A percentile compares a stretch with the other conserved stretches of the same genome.
These are phyloP conservation scores for Backusella sp. DNA, from an alignment of 192 early-diverging fungal species.

Conservation along the genomic window DNA sequence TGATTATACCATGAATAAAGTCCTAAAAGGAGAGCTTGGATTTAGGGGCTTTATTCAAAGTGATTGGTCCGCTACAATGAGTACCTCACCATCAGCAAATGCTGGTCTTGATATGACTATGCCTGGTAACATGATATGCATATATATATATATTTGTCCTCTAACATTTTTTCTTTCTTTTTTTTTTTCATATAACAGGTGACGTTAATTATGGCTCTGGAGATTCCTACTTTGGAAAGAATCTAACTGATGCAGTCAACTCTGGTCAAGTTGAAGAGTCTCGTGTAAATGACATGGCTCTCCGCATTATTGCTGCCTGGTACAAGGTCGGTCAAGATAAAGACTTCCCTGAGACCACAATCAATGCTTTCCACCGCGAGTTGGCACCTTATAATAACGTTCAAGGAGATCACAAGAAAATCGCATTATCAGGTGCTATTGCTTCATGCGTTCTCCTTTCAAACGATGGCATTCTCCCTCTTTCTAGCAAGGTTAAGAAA, in stretches of 20 bases:
- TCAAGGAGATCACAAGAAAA: slow-evolving; percentile 2
- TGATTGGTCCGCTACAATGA: slow-evolving; percentile 54
- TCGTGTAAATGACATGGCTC: slow-evolving; percentile 20
- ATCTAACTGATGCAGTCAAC: slow-evolving; percentile 9
- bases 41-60: slow-evolving; percentile 57
- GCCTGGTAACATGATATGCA: slow-evolving; percentile 39
- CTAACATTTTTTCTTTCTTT: not conserved
- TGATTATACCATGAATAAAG: slow-evolving; percentile 30
- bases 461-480: slow-evolving; percentile 18
- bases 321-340: slow-evolving; percentile 16
- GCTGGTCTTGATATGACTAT: slow-evolving; percentile 61
- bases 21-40: slow-evolving; percentile 48
- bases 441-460: slow-evolving; percentile 15
- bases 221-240: slow-evolving; percentile 12
- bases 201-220: not conserved
- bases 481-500: not conserved
- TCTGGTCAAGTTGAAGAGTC: not conserved
- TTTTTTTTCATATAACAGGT: not conserved
- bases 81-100: slow-evolving; percentile 12
- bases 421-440: slow-evolving; percentile 14
- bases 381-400: slow-evolving; percentile 17
- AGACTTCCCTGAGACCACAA: not conserved
- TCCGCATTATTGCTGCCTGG: slow-evolving; percentile 10
- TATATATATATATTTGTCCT: not conserved
- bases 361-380: not conserved